These are phyloP conservation scores for Mycena galopus DNA, from an alignment of 768 basidiomycete species.

Conservation along the genomic window DNA sequence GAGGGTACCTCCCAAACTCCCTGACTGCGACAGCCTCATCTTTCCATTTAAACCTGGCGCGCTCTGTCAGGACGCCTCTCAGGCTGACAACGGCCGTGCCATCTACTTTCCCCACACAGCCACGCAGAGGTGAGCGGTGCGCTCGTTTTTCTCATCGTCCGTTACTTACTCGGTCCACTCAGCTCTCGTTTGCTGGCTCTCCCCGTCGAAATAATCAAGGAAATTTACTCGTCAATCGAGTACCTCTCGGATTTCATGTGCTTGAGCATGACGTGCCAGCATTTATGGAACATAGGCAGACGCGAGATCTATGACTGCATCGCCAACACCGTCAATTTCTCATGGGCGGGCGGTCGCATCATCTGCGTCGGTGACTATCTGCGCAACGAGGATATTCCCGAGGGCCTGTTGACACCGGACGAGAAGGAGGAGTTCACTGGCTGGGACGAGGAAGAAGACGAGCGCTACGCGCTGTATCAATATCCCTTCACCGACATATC, in stretches of 20 bases:
- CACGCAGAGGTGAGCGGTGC: neutral
- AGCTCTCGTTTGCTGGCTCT: neutral
- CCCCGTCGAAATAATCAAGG: neutral
- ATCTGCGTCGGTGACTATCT: neutral
- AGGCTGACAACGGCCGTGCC: too few species aligned
- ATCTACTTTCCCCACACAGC: neutral
- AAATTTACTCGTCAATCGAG: neutral
- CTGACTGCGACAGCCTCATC: constrained; percentile 14
- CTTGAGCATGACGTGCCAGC: constrained; percentile 15
- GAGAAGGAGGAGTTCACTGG: neutral
- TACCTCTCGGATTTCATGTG: neutral
- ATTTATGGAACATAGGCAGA: constrained; percentile 7
- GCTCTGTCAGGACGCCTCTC: neutral
- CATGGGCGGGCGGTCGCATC: neutral
- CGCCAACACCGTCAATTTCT: neutral
- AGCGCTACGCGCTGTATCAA: neutral
- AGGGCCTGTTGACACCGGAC: neutral
- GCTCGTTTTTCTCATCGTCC: neutral
- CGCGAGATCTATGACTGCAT: neutral
- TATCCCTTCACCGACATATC: neutral
- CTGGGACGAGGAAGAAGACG: neutral
- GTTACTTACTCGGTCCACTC: neutral
- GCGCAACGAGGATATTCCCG: neutral
- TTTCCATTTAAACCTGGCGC: neutral
- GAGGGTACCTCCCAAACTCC: neutral